Conservation (phyloP, 345 rosid species). For the Anastatica hierochuntica region DNA sequence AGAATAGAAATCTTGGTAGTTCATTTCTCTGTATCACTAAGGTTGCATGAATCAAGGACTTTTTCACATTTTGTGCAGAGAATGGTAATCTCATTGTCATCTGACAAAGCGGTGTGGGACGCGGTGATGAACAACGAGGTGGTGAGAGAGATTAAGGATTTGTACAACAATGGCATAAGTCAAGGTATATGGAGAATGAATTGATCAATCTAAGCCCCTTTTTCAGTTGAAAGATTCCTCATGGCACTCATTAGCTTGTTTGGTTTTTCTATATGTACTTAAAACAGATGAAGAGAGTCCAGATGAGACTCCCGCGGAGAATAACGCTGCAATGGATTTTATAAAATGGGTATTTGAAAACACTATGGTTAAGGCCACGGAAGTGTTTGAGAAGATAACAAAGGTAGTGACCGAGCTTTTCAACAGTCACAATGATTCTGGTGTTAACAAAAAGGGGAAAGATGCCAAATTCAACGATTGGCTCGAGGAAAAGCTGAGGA, state of each 20-base stretch:
- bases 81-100: constrained; percentile 80
- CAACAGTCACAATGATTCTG: constrained; percentile 18
- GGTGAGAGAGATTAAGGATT: constrained; percentile 59
- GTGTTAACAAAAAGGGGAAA: constrained; percentile 11
- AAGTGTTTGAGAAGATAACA: constrained; percentile 37
- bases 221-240: neutral
- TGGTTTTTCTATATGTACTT: neutral
- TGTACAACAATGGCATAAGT: constrained; percentile 42
- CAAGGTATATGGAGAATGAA: constrained; percentile 11
- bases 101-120: constrained; percentile 85
- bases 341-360: constrained; percentile 51
- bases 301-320: constrained; percentile 29
- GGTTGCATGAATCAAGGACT: neutral
- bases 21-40: too few species aligned
- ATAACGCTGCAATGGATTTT: constrained; percentile 32
- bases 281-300: constrained; percentile 25
- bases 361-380: constrained; percentile 39
- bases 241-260: neutral
- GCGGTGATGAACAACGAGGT: constrained; percentile 78
- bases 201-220: neutral
- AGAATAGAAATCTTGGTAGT: too few species aligned
- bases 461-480: constrained; percentile 29
- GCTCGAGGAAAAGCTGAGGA: constrained; percentile 54
- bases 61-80: constrained; percentile 31
- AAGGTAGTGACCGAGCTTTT: constrained; percentile 37